Evolutionary conservation across 208 protist genomes (phyloP).

Genomic region (Tritrichomonas musculus): DNA sequence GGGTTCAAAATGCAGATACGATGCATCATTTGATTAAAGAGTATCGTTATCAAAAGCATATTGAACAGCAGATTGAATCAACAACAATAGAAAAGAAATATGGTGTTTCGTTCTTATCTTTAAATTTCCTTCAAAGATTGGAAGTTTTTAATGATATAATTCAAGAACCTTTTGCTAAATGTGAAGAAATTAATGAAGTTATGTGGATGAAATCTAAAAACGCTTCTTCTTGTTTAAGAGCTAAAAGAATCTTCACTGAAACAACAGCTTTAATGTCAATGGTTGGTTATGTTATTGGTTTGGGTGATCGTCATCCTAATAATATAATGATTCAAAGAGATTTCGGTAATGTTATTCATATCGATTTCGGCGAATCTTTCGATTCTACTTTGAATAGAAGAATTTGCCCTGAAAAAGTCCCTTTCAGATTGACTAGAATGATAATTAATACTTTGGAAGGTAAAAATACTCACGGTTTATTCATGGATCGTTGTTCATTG

Average conservation of each 20-base stretch:
- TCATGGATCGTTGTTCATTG: background rate
- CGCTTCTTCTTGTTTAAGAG: background rate
- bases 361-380: conserved; percentile 40
- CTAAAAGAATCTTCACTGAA: background rate
- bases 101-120: too few species aligned
- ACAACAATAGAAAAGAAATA: too few species aligned
- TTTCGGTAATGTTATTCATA: background rate
- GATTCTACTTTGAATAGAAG: conserved; percentile 36
- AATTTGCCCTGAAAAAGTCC: conserved; percentile 24
- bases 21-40: background rate
- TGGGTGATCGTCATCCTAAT: background rate
- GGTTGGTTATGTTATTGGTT: conserved; percentile 19
- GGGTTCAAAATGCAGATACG: background rate
- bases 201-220: background rate
- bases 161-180: too few species aligned
- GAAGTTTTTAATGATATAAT: too few species aligned
- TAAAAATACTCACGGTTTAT: background rate
- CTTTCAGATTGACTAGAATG: conserved; percentile 28
- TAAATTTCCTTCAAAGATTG: too few species aligned
- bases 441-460: background rate
- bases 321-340: conserved; percentile 31
- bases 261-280: conserved; percentile 14
- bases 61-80: too few species aligned
- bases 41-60: background rate
- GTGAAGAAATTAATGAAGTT: background rate